Evolutionary conservation across 805 yeast genomes (phyloP).

Genomic region (Helenozyma rhizophorensis): DNA sequence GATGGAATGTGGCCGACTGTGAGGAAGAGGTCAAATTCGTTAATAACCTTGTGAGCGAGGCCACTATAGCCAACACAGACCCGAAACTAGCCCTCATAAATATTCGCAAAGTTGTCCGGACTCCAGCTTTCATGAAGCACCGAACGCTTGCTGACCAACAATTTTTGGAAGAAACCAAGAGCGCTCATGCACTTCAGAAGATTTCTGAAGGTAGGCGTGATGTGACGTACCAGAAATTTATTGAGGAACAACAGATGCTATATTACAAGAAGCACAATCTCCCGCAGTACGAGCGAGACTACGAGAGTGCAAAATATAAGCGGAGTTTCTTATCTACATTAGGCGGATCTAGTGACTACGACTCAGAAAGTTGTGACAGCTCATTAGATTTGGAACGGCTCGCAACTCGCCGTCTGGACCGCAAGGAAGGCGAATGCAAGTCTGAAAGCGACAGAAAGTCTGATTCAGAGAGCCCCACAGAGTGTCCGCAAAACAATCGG

Average conservation of each 20-base stretch:
- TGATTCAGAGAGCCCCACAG: too few relatives aligned
- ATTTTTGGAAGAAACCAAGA: slow-evolving; percentile 8
- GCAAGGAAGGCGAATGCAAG: too few relatives aligned
- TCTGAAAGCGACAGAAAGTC: too few relatives aligned
- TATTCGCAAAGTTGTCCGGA: slow-evolving; percentile 12
- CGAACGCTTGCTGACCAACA: slow-evolving; percentile 10
- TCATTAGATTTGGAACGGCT: slow-evolving; percentile 12
- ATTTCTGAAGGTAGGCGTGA: slow-evolving; percentile 26
- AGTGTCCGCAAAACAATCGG: too few relatives aligned
- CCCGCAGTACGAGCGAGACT: slow-evolving; percentile 7
- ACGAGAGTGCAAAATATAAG: slow-evolving; percentile 4
- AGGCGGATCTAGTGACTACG: slow-evolving; percentile 16
- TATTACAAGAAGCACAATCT: slow-evolving; percentile 16
- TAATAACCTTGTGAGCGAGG: slow-evolving; percentile 3
- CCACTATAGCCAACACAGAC: neutral
- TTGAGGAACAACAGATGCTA: slow-evolving; percentile 21
- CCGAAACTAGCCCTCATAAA: slow-evolving; percentile 8
- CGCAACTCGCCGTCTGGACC: too few relatives aligned
- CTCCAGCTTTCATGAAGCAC: slow-evolving; percentile 9
- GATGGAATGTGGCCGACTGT: slow-evolving; percentile 33
- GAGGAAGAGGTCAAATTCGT: slow-evolving; percentile 24
- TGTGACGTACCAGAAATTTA: slow-evolving; percentile 16
- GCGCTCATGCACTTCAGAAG: slow-evolving; percentile 21
- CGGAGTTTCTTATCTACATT: slow-evolving; percentile 6
- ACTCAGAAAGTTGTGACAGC: slow-evolving; percentile 12